Base-by-base conservation (phyloP, 163 green algal species). In the Volvox carteri region DNA sequence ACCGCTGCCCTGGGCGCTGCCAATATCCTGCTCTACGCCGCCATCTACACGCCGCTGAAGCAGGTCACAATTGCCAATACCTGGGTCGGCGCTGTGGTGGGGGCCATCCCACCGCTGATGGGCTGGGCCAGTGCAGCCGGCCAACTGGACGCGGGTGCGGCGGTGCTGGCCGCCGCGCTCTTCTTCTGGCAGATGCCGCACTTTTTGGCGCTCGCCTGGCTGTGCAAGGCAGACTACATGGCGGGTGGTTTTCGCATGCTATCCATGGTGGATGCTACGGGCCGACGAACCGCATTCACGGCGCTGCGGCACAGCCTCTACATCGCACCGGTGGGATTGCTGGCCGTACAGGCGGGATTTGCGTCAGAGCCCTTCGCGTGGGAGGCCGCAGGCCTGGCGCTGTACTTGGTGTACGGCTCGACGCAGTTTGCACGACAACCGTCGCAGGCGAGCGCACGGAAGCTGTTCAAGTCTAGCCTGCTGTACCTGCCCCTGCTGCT, bases 161-260 rank as follows among this genome's bases (percentile, higher is more conserved):
- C 68, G 35, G 91, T 99, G 42, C 95, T 99, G 52, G 97, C 95
- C 0, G 93, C 93, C 0, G 95, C 94, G 16, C 95, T 99, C 3
- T 99, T 99, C 94, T 98, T 97, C 77, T 99, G 98, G 98, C 96
- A 97, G 93, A 96, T 99, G 93, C 98, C 98, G n/a, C 98, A 99
- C 94, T 99, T 99, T 92, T 96, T 99, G 91, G 94, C 98, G 4
- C 94, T 99, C 12, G 97, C 98, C 25, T 99, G 97, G 96, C 90
- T 99, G 89, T 99, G 95, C 93, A 93, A 96, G 67, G 95, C 95
- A 21, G 98, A 99, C 93, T 99, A 99, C 91, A 86, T 93, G 21
- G 87, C 92, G 0, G 98, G 97, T 35, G 97, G 98, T 25, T 99
- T 99, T 94, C 90, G 92, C 60, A 99, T 99, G 98, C 87, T 99